Base-by-base conservation (phyloP, 176 grass and related monocot genomes). In the Canna indica region DNA sequence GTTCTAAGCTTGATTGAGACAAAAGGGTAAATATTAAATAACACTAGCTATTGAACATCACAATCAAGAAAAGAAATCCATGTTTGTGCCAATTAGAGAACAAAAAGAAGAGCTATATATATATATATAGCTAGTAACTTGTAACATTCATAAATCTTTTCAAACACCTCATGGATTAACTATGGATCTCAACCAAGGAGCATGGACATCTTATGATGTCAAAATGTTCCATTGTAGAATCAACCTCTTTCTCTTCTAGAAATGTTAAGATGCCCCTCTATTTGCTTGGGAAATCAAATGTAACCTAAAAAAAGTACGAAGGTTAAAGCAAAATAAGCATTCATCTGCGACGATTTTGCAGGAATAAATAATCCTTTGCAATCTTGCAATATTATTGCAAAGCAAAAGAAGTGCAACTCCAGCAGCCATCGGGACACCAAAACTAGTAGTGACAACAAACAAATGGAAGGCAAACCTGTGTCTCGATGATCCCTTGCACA, bases 401-500 rank as follows among this genome's bases (percentile, higher is more conserved):
- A n/a, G 62, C 52, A 36, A 59, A 47, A 18, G 70, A 24, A 70
- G 29, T 46, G 22, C 18, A 44, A 42, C 28, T 45, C 29, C 17
- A 5, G 46, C 57, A 47, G 11, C 30, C 1, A 25, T 1, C n/a
- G 24, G 18, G 29, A 50, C 52, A 35, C 17, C 6, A 57, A 29
- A 54, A 54, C 41, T 67, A 30, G 33, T 17, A 30, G 10, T 32
- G 26, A 28, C 24, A 34, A 14, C 8, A 11, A 63, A 36, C 27
- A 25, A 27, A 26, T 25, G 45, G 17, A 60, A 62, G 46, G 4
- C 44, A 46, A 73, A 89, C 83, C 88, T 87, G 83, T 11, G 86
- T 91, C 93, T 96, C 88, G 58, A 96, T 90, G 42, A 91, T 96
- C 35, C 83, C 88, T 83, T 91, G 88, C 61, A 91, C 88, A 47